A percentile compares a stretch with the other conserved stretches of the same genome.
phyloP scores from a whole-genome alignment of 129 eudicot genomes.

The Artemisia tridentata region DNA sequence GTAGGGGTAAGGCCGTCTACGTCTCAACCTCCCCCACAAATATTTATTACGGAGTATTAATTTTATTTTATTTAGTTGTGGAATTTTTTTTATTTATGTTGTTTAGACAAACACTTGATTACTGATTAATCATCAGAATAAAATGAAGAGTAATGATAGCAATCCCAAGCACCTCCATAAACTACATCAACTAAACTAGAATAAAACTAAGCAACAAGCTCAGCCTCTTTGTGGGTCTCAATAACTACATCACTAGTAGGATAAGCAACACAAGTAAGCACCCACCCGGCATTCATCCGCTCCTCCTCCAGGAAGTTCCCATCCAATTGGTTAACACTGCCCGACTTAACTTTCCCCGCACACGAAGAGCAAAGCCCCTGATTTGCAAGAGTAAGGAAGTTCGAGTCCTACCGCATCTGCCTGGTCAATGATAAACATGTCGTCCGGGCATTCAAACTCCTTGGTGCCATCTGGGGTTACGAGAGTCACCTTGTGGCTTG shows the following conservation, averaged over 20 bases:
- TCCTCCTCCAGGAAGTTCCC: slow-evolving; percentile 43
- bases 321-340: slow-evolving; percentile 47
- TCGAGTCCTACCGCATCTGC: slow-evolving; percentile 47
- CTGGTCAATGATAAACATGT: slow-evolving; percentile 45
- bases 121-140: too few species aligned
- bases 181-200: too few species aligned
- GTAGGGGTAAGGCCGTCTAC: too few species aligned
- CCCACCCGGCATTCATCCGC: slow-evolving; percentile 44
- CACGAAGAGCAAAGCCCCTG: slow-evolving; percentile 69
- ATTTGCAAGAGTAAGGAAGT: slow-evolving; percentile 61
- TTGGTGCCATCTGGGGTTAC: slow-evolving; percentile 38
- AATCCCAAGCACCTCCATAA: too few species aligned
- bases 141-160: too few species aligned
- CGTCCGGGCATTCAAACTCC: slow-evolving; percentile 48
- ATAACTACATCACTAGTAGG: slow-evolving; percentile 40
- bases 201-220: slow-evolving; percentile 23
- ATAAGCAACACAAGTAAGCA: slow-evolving; percentile 61
- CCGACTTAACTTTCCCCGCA: slow-evolving; percentile 45
- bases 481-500: slow-evolving; percentile 48
- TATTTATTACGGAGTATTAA: too few species aligned
- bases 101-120: too few species aligned
- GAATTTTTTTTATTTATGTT: too few species aligned
- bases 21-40: too few species aligned
- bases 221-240: slow-evolving; percentile 65
- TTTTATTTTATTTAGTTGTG: too few species aligned